Conservation (phyloP, 139 green algal species). For the Micromonas commoda region DNA sequence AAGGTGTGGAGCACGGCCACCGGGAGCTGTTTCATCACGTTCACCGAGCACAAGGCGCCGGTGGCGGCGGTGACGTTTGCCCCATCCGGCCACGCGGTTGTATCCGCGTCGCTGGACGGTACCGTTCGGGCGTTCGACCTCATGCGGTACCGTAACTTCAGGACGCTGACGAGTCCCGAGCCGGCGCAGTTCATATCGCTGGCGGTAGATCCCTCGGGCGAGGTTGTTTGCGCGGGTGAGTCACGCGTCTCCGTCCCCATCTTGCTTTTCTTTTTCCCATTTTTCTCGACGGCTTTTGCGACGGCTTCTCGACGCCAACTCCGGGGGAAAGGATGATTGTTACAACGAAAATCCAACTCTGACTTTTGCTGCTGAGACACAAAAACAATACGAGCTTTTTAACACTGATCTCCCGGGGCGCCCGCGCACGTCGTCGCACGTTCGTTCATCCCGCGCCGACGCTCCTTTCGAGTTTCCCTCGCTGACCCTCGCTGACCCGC, state of each 20-base stretch:
- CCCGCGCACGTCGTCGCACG: neutral
- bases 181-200: slow-evolving; percentile 78
- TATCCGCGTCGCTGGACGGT: slow-evolving; percentile 69
- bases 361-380: neutral
- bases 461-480: neutral
- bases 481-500: neutral
- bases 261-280: neutral
- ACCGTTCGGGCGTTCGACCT: slow-evolving; percentile 93
- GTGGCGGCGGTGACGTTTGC: slow-evolving; percentile 75
- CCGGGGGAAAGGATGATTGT: neutral
- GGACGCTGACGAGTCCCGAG: slow-evolving; percentile 75
- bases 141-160: slow-evolving; percentile 86
- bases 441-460: neutral
- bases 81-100: slow-evolving; percentile 55
- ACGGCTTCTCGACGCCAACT: neutral
- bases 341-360: neutral
- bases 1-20: slow-evolving; percentile 4
- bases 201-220: slow-evolving; percentile 75
- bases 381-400: slow-evolving; percentile 1
- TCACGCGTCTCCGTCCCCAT: slow-evolving; percentile 21
- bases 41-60: slow-evolving; percentile 62
- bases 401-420: neutral
- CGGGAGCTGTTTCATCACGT: slow-evolving; percentile 6
- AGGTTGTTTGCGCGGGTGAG: slow-evolving; percentile 79
- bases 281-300: neutral